These are phyloP conservation scores for Verticillium nonalfalfae DNA, from an alignment of 2,329 filamentous ascomycete species.

Conservation along the genomic window DNA sequence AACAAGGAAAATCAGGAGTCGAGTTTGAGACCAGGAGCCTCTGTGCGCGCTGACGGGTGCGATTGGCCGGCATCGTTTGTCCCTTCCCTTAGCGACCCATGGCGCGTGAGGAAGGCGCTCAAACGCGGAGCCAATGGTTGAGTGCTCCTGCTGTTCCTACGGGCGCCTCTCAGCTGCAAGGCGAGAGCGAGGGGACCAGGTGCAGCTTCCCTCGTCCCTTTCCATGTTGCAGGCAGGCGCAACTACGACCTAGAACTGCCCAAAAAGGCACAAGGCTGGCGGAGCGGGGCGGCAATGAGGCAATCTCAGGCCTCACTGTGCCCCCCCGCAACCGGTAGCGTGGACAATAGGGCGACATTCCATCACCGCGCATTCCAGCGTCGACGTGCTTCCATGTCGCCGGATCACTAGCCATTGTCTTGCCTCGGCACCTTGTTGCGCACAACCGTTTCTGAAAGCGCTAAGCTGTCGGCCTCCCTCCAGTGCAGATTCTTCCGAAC, in stretches of 20 bases:
- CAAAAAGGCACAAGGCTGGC: neutral
- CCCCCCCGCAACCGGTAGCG: neutral
- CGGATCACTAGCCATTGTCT: neutral
- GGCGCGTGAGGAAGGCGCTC: neutral
- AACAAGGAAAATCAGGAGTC: neutral
- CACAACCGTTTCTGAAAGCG: neutral
- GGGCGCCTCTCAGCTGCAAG: neutral
- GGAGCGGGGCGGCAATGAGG: neutral
- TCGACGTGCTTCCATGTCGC: neutral
- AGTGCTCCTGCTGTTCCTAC: neutral
- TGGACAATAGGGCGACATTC: neutral
- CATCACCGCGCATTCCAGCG: neutral
- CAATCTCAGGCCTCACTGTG: neutral
- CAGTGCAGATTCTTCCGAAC: too few relatives aligned
- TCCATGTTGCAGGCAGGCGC: neutral
- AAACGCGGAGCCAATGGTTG: neutral
- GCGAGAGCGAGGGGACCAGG: neutral
- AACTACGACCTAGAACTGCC: neutral
- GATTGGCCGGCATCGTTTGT: neutral
- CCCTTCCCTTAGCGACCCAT: neutral
- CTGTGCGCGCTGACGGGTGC: neutral
- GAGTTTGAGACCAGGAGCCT: neutral
- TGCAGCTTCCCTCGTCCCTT: neutral
- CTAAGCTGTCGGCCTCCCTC: too few relatives aligned
- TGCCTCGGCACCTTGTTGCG: neutral